Evolutionary conservation across 306 rosid species (phyloP), one percentile per base, ranked within the genome.

Genomic region (Urtica urens): DNA sequence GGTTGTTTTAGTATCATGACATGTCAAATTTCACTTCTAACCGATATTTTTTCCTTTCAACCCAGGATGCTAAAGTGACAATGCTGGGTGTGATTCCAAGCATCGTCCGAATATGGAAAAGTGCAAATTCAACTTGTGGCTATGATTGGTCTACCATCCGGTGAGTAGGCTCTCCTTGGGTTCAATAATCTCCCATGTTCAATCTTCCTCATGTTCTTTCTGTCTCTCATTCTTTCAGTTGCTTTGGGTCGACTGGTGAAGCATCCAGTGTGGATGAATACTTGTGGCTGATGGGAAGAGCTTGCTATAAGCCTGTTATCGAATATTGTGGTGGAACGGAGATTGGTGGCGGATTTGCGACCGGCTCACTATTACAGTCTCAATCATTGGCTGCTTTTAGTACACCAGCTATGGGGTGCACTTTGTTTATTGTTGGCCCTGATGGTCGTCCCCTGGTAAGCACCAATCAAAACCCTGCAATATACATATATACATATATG

Each of bases 301-400:
- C 95, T 53, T 15, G 16, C 67, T 88, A 88, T 81, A 81, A 84
- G 78, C 93, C 97, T 66, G 19, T 88, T 45, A 81, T 84, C 44
- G 97, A 88, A 68, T 81, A 77, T 69, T 88, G 97, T 65, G 97
- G 97, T 51, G 97, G 97, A 40, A 88, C 97, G 9, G 97, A 88
- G 73, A 83, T 88, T 61, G 95, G 95, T 23, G 95, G 97, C 59
- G 90, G 72, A 47, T 88, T 88, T 69, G 68, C 84, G 58, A 34
- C 81, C 57, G 97, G 97, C 41, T 88, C 97, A 57, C 53, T 88
- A 19, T 74, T 81, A 57, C 92, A 88, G 71, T 69, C 93, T 68
- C 97, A 88, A 41, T 80, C 97, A 30, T 65, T 88, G 67, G 84
- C 95, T 54, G 86, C 97, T 71, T 88, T 88, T 64, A 88, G 97